Evolutionary conservation across 2,329 filamentous ascomycete genomes (phyloP), one percentile per base, ranked within the genome.

Genomic region (Clonostachys rhizophaga): DNA sequence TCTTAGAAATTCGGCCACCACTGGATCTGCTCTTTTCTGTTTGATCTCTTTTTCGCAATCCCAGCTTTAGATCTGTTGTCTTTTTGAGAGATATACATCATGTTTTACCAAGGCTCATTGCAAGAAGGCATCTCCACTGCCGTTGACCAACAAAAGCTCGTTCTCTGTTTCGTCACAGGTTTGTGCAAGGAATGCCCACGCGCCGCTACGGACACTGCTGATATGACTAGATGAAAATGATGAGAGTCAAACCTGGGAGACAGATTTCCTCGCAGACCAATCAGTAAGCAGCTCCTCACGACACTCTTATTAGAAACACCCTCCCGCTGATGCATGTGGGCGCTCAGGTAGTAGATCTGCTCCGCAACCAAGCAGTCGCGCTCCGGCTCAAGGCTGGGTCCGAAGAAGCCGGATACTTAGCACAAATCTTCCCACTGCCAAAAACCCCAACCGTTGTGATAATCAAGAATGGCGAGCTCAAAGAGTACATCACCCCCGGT

Each of bases 141-240:
- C 12, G 76, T 96, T 7, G 78, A 81, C 50, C 75, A 91, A 63
- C 73, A 81, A 49, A 95, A 92, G 66, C 76, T 87, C 16, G 87
- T 96, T 1, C 79, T 88, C 33, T 95, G 90, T 68, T 95, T 96
- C 65, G 85, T 96, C 34, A 81, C 83, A 59, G 86, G 89, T 90
- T 65, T 54, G 72, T 54, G 52, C 24, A 34, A 14, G n/a, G 14
- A 36, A 34, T 30, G 17, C 17, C 42, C 24, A 14, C 7, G n/a
- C 14, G 16, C 34, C 35, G 35, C 24, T 9, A 10, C 10, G 13
- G 34, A 18, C 39, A 46, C 30, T 20, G 43, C 45, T 60, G 46
- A 60, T 51, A 44, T 53, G 46, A 20, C 34, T 48, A 91, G 89
- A 95, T 63, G 80, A 81, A 45, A 75, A 77, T 39, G 75, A 82